Percentiles rank a stretch among this genome's conserved stretches.
Evolutionary conservation across 768 basidiomycete genomes (phyloP).

Genomic region (Gymnopilus dilepis): DNA sequence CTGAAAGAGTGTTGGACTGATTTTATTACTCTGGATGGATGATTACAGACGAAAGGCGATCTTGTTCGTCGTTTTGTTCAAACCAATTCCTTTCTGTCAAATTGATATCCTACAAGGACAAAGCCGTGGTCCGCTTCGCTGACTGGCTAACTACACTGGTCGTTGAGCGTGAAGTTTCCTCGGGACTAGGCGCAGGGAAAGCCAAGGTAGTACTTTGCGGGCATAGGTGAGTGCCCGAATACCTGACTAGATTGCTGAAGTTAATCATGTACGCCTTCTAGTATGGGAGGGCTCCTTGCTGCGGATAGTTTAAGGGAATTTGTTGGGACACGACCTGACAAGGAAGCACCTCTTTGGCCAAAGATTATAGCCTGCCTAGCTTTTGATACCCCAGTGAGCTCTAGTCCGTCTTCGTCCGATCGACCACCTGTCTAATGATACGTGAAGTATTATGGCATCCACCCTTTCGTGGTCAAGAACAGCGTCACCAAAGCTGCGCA

Average conservation of each 20-base stretch:
- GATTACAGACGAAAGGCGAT: conserved; percentile 81
- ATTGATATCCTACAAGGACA: conserved; percentile 50
- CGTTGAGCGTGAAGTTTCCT: conserved; percentile 81
- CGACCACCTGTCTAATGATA: conserved; percentile 6
- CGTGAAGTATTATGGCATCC: conserved; percentile 81
- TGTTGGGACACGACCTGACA: conserved; percentile 66
- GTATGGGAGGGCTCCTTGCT: conserved; percentile 92
- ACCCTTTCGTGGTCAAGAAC: conserved; percentile 87
- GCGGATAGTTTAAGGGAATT: conserved; percentile 86
- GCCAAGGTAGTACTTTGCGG: conserved; percentile 88
- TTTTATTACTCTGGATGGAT: not conserved
- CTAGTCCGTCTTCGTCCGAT: not conserved
- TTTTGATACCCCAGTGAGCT: conserved; percentile 89
- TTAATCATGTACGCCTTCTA: conserved; percentile 33
- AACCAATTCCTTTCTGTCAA: conserved; percentile 7
- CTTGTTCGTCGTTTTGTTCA: conserved; percentile 56
- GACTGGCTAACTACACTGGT: conserved; percentile 93
- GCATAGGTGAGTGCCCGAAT: conserved; percentile 63
- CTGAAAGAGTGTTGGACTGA: not conserved
- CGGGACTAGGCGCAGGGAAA: conserved; percentile 77
- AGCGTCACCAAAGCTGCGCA: conserved; percentile 74
- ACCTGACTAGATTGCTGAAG: not conserved
- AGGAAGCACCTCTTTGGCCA: conserved; percentile 80
- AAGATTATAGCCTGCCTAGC: conserved; percentile 83
- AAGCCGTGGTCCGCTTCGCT: conserved; percentile 83